Base-by-base conservation (phyloP, 352 stramenopile genomes). In the Phytopythium montanum region DNA sequence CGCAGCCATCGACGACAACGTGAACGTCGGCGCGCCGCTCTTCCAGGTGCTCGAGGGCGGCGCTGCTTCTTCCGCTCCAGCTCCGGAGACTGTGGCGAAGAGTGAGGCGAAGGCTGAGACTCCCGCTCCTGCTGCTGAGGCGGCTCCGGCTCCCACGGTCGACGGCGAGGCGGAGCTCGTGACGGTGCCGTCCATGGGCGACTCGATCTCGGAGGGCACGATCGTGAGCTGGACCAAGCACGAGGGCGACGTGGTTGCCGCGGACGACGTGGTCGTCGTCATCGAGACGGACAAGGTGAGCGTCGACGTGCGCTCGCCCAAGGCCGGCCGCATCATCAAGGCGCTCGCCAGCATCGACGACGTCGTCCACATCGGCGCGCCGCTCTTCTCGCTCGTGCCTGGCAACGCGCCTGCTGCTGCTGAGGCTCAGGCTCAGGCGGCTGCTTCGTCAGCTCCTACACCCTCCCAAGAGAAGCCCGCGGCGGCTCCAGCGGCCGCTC, bases 181-280 rank as follows among this genome's bases (percentile, higher is more conserved):
- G n/a, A 67, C 83, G 25, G 76, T 95, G 49, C 85, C 85, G 13
- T 88, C 81, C 21, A 90, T 94, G 75, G 85, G 83, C 25, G 92
- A 99, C 76, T 98, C 93, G 61, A 99, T 99, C 75, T 98, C 91
- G 9, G 94, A 99, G 71, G 97, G 96, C 54, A 98, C 95, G 10
- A 89, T 99, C 50, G 95, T 98, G 4, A 84, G 98, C 66, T 98
- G 97, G 79, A 80, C 87, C 59, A 97, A 98, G 73, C 68, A 79
- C 25, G 73, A 80, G 12, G 97, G 97, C 36, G 96, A 99, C 69
- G 84, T 85, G 21, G 90, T 98, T 34, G 72, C 87, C 16, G 81
- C 82, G 25, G 96, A 99, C 71, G 96, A 99, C 44, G 94, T 99
- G 18, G 89, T 99, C 1, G 79, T 98, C 13, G 88, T 98, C 23